Base-by-base conservation (phyloP, 306 rosid species). In the Cucurbita argyrosperma region DNA sequence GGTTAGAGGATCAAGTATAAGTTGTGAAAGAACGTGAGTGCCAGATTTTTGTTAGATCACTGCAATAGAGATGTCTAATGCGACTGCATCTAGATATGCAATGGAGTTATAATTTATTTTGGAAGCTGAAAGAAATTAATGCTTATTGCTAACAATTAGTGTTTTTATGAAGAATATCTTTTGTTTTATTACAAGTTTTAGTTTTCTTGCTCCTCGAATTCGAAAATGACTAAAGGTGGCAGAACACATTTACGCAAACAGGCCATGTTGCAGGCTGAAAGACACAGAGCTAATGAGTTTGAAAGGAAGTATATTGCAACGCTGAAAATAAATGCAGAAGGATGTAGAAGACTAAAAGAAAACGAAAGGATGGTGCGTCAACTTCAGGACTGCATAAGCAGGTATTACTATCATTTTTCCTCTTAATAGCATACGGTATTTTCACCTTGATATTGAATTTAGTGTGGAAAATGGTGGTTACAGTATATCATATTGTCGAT, bases 351-450 rank as follows among this genome's bases (percentile, higher is more conserved):
- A 69, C 83, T 93, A 71, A 83, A 82, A 63, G 97, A 89, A 83
- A 86, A 89, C 30, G 92, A 87, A 80, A 84, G 87, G 82, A 85
- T 84, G 83, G 92, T 93, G 38, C 80, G 66, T 79, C 87, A 89
- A 82, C 92, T 93, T 83, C 97, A 89, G 74, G 97, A 90, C 74
- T 90, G 96, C 67, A 80, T 87, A 77, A 90, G 82, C 90, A 89
- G 98, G 96, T 93, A 92, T 83, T 80, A 82, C 78, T 79, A 74
- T 78, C 67, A 86, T 83, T 77, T 58, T 57, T 42, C 75, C 74
- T 80, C 78, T 79, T 58, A 78, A 62, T 66, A 77, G 79, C 80
- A 59, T 13, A 68, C 42, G 47, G 67, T 62, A 72, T 54, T 81
- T 65, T 64, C 56, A 65, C 55, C 66, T n/a, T 7, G 66, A 68